Evolutionary conservation across 441 rosid species (phyloP), one percentile per base, ranked within the genome.

Genomic region (Populus tomentosa): DNA sequence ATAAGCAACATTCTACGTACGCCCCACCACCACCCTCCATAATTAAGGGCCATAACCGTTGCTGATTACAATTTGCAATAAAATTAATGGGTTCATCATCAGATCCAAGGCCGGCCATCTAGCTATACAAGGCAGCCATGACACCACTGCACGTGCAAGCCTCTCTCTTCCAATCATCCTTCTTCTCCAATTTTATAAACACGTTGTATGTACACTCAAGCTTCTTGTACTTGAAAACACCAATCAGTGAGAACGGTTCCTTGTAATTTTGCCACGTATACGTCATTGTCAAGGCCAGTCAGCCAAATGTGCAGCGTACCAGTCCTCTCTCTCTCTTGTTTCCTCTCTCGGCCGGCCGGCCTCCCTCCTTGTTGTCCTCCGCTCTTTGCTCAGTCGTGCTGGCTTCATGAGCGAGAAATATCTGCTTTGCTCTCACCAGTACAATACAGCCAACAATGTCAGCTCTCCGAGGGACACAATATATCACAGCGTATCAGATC

Each of bases 21-120:
- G 33, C 83, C 80, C 79, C 78, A 78, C 63, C 69, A 3, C 73
- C 61, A 24, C 71, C 33, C 76, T 32, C 40, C 13, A 64, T 11
- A 3, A 13, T 10, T 40, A 40, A 24, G 33, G 69, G 13, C 56
- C 56, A 4, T 14, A 13, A 13, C 56, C 20, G 56, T 14, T 14
- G 56, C 2, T 14, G 56, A 46, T 46, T 14, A 4, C 56, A 46
- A 46, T 13, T 46, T 46, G 62, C 42, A 5, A 63, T 36, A n/a
- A 69, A 77, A 72, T 65, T 66, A 68, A 63, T 69, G 20, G 20
- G 56, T 14, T 46, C 56, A 1, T 46, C 56, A 0, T 71, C 87
- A 77, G 88, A 86, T 86, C 88, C 88, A 72, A 84, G 13, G 86
- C 84, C 76, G 28, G 5, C 36, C 69, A 26, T 36, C 62, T 7